phyloP scores from a whole-genome alignment of 2,329 filamentous ascomycete genomes.

The Calonectria pseudoturangicola region DNA sequence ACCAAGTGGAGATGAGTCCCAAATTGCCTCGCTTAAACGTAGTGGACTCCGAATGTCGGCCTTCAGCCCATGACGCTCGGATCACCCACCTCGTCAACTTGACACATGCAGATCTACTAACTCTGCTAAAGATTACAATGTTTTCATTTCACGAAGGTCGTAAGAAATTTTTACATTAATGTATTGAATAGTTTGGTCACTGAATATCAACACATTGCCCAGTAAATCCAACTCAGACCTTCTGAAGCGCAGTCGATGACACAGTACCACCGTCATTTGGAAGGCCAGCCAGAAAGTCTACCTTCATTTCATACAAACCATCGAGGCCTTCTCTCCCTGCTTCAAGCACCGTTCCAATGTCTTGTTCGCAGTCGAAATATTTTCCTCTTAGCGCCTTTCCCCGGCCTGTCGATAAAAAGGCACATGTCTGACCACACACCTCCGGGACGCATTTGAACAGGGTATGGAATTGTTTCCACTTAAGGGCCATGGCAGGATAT shows the following conservation, averaged over 20 bases:
- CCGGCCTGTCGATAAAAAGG: background rate
- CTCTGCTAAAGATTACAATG: too few species aligned
- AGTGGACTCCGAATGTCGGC: too few species aligned
- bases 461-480: background rate
- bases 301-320: background rate
- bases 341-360: background rate
- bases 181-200: too few species aligned
- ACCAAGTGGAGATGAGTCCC: too few species aligned
- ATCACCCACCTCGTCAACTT: too few species aligned
- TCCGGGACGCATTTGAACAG: background rate
- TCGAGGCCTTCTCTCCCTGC: background rate
- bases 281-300: background rate
- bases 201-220: too few species aligned
- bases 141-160: too few species aligned
- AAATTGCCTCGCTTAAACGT: too few species aligned
- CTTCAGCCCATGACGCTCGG: too few species aligned
- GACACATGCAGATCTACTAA: too few species aligned
- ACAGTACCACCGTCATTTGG: background rate
- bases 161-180: too few species aligned
- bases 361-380: background rate
- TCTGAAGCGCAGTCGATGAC: background rate
- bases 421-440: background rate
- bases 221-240: background rate
- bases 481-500: background rate
- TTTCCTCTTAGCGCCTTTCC: background rate